Percentiles rank a stretch among this genome's conserved stretches.
phyloP scores from a whole-genome alignment of 495 filamentous ascomycete genomes.

The Penicillium daleae region DNA sequence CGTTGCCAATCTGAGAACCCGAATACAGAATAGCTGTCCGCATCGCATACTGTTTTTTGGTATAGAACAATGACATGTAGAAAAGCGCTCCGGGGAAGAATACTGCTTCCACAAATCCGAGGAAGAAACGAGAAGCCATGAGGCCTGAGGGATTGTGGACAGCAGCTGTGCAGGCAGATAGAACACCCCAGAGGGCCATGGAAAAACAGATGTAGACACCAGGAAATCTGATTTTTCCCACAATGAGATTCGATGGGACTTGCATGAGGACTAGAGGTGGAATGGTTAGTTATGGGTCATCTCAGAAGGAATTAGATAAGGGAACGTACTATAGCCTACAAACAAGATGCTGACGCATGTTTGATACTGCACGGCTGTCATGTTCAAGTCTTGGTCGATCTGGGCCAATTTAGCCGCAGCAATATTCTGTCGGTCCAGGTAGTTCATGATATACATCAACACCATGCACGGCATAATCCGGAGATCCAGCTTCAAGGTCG shows the following conservation, averaged over 20 bases:
- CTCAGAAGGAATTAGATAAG: neutral
- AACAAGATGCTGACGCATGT: neutral
- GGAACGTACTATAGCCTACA: neutral
- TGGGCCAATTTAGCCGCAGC: neutral
- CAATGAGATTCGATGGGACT: neutral
- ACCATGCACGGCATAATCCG: neutral
- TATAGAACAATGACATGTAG: slow-evolving; percentile 1
- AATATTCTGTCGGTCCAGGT: neutral
- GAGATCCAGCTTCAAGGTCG: neutral
- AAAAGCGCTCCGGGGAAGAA: neutral
- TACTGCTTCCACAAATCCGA: neutral
- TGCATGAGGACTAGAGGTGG: neutral
- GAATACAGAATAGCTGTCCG: neutral
- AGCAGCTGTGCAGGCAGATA: neutral
- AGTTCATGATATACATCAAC: slow-evolving; percentile 2
- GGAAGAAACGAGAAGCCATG: neutral
- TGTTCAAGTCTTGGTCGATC: neutral
- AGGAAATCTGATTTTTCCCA: neutral
- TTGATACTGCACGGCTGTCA: neutral
- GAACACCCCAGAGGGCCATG: neutral
- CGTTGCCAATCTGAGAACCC: neutral
- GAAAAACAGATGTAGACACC: neutral
- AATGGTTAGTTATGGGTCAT: neutral
- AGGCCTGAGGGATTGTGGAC: neutral
- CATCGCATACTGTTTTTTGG: neutral